phyloP scores from a whole-genome alignment of 768 basidiomycete genomes.

The Macrolepiota dolichaula region DNA sequence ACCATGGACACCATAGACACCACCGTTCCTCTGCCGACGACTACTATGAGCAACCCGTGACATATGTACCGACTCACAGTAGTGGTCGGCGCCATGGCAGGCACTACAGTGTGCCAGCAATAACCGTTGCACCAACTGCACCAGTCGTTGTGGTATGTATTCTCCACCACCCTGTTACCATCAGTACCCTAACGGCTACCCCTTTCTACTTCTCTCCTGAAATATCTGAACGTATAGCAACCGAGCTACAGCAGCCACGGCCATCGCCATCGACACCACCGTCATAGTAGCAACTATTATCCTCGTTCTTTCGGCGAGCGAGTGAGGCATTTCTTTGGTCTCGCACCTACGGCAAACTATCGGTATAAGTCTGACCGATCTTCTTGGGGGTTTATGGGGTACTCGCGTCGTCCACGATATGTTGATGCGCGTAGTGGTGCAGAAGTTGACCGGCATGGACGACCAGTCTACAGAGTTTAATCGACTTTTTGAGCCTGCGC shows the following conservation, averaged over 20 bases:
- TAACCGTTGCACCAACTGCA: background rate
- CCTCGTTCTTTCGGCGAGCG: slow-evolving; percentile 35
- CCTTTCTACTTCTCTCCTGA: background rate
- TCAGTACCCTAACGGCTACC: background rate
- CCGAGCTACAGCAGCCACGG: slow-evolving; percentile 17
- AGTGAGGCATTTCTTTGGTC: slow-evolving; percentile 51
- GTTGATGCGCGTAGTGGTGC: slow-evolving; percentile 45
- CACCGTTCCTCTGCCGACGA: background rate
- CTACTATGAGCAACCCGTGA: slow-evolving; percentile 2
- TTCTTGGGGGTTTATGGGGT: slow-evolving; percentile 56
- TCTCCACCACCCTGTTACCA: background rate
- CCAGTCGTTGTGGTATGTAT: slow-evolving; percentile 2
- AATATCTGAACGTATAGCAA: background rate
- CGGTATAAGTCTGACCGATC: slow-evolving; percentile 41
- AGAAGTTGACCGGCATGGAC: slow-evolving; percentile 55
- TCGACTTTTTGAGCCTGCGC: no score
- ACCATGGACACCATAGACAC: background rate
- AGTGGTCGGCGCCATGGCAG: slow-evolving; percentile 6
- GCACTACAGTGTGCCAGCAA: slow-evolving; percentile 1
- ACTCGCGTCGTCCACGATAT: slow-evolving; percentile 45
- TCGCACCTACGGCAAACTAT: slow-evolving; percentile 36
- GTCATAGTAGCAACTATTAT: slow-evolving; percentile 1
- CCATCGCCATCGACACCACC: slow-evolving; percentile 23
- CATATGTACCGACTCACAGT: slow-evolving; percentile 5
- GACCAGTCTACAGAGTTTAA: slow-evolving; percentile 48